phyloP scores from a whole-genome alignment of 2,329 filamentous ascomycete genomes.

The Sporothrix luriei region DNA sequence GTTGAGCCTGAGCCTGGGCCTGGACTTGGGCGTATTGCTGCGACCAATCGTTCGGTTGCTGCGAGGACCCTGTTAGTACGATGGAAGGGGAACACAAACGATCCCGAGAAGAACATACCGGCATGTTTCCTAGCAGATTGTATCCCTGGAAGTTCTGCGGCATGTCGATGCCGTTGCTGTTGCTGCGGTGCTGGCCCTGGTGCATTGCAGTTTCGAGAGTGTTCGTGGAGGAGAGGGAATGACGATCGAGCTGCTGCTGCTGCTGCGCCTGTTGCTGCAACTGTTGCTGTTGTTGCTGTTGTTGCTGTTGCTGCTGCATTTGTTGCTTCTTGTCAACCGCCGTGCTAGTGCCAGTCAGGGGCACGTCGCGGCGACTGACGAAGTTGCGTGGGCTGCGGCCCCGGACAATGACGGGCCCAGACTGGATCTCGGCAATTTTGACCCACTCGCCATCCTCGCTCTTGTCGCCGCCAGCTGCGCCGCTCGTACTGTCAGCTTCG shows the following conservation, averaged over 20 bases:
- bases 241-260: slow-evolving; percentile 23
- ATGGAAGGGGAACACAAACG: slow-evolving; percentile 5
- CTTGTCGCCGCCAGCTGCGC: slow-evolving; percentile 47
- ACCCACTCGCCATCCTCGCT: slow-evolving; percentile 67
- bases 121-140: slow-evolving; percentile 43
- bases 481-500: slow-evolving; percentile 20
- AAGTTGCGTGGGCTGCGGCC: slow-evolving; percentile 93
- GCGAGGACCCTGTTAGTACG: neutral
- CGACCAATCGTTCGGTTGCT: slow-evolving; percentile 52
- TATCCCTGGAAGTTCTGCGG: slow-evolving; percentile 41
- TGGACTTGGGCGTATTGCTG: slow-evolving; percentile 37
- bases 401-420: slow-evolving; percentile 91
- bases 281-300: slow-evolving; percentile 36
- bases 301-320: slow-evolving; percentile 45
- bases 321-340: slow-evolving; percentile 48
- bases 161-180: slow-evolving; percentile 30
- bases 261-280: slow-evolving; percentile 22
- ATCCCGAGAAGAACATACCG: slow-evolving; percentile 39
- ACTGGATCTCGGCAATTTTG: slow-evolving; percentile 80
- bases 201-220: slow-evolving; percentile 22
- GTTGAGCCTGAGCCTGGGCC: slow-evolving; percentile 5
- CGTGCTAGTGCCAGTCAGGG: slow-evolving; percentile 55
- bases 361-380: slow-evolving; percentile 83
- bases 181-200: slow-evolving; percentile 28
- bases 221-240: neutral